phyloP scores from a whole-genome alignment of 1,139 yeast genomes.

The Taphrina populina region DNA sequence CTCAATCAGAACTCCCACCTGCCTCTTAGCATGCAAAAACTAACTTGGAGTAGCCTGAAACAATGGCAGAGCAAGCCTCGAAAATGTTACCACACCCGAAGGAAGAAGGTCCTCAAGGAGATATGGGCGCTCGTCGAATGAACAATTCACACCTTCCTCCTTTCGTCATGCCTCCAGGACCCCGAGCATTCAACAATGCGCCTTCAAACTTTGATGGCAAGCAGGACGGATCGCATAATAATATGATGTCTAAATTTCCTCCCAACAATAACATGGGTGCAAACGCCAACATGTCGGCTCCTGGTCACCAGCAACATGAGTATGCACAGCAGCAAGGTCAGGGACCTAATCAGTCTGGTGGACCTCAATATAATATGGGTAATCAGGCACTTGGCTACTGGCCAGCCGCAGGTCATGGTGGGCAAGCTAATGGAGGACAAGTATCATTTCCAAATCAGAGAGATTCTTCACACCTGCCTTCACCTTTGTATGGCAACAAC shows the following conservation, averaged over 20 bases:
- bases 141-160: slow-evolving; percentile 30
- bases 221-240: slow-evolving; percentile 12
- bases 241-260: slow-evolving; percentile 22
- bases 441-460: slow-evolving; percentile 20
- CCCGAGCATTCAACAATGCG: slow-evolving; percentile 9
- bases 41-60: too few relatives aligned
- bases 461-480: slow-evolving; percentile 20
- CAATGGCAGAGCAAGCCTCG: slow-evolving; percentile 18
- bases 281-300: slow-evolving; percentile 6
- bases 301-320: slow-evolving; percentile 16
- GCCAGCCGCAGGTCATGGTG: slow-evolving; percentile 11
- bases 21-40: too few relatives aligned
- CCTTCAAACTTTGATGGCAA: slow-evolving; percentile 16
- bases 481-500: slow-evolving; percentile 12
- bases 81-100: slow-evolving; percentile 14
- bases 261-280: slow-evolving; percentile 5
- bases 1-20: too few relatives aligned
- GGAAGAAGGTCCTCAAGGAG: slow-evolving; percentile 9
- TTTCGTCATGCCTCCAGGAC: slow-evolving; percentile 20
- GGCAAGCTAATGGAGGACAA: slow-evolving; percentile 4
- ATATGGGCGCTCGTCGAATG: slow-evolving; percentile 4
- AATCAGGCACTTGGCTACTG: slow-evolving; percentile 10
- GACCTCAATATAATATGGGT: slow-evolving; percentile 12
- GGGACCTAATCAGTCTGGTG: slow-evolving; percentile 5
- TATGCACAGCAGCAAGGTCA: slow-evolving; percentile 4